Conservation (phyloP, 2,329 filamentous ascomycete species). For the Clonostachys solani region DNA sequence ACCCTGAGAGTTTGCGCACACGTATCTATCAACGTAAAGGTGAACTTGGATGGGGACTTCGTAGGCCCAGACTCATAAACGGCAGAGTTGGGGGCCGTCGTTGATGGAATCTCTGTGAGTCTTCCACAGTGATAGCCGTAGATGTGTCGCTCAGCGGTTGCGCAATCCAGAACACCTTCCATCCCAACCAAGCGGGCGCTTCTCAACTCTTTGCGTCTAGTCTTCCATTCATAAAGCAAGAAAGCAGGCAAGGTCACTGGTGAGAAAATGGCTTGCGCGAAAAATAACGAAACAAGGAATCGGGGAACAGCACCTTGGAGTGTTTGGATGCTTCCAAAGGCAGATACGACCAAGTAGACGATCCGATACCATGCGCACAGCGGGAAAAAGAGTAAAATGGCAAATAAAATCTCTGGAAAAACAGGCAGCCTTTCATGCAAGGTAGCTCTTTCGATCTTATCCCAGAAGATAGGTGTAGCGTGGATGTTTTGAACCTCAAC, state of each 20-base stretch:
- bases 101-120: not conserved
- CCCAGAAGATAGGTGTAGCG: conserved; percentile 36
- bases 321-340: not conserved
- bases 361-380: not conserved
- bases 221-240: not conserved
- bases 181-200: conserved; percentile 7
- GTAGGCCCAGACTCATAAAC: not conserved
- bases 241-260: not conserved
- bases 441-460: conserved; percentile 8
- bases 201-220: not conserved
- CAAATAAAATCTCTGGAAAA: not conserved
- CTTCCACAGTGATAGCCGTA: conserved; percentile 5
- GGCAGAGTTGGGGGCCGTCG: not conserved
- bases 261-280: too few species aligned
- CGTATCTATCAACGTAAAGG: conserved; percentile 32
- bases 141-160: conserved; percentile 6
- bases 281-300: not conserved
- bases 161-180: conserved; percentile 5
- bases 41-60: not conserved
- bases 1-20: conserved; percentile 35
- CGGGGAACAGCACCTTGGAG: not conserved
- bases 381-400: not conserved
- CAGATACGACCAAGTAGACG: not conserved
- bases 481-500: conserved; percentile 28
- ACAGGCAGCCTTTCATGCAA: not conserved